Conservation (phyloP, 345 rosid species). For the Lumnitzera littorea region DNA sequence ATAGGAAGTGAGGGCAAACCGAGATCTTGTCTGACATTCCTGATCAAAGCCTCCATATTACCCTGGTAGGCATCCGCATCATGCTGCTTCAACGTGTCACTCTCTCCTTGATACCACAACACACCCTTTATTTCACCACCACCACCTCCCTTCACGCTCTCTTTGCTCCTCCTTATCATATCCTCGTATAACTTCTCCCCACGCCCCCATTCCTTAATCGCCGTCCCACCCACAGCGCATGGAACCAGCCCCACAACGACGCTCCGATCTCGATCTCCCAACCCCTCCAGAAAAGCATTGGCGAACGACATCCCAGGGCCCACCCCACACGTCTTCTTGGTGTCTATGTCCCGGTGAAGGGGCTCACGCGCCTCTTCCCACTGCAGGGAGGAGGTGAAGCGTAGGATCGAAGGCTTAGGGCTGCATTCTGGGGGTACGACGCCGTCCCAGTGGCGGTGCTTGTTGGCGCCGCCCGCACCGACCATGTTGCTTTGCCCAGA, state of each 20-base stretch:
- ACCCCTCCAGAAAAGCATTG: constrained; percentile 32
- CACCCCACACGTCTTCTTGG: constrained; percentile 56
- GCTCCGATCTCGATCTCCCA: neutral
- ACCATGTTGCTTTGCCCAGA: constrained; percentile 97
- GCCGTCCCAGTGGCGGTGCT: constrained; percentile 57
- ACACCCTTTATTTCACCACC: constrained; percentile 65
- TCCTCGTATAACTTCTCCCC: constrained; percentile 54
- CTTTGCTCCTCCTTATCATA: constrained; percentile 63
- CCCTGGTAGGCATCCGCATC: constrained; percentile 57
- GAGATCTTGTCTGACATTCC: constrained; percentile 58
- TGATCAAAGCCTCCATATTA: constrained; percentile 51
- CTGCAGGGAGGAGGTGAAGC: constrained; percentile 46
- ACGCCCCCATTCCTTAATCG: constrained; percentile 79
- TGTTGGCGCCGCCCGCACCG: constrained; percentile 76
- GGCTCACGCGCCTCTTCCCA: constrained; percentile 78
- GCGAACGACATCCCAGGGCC: constrained; percentile 94
- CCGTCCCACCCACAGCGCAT: constrained; percentile 86
- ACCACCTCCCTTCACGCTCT: constrained; percentile 28
- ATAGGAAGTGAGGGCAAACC: constrained; percentile 66
- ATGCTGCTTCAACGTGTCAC: constrained; percentile 43
- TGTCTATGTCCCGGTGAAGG: constrained; percentile 76
- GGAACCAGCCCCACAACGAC: constrained; percentile 55
- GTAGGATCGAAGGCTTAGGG: constrained; percentile 48
- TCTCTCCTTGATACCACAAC: constrained; percentile 96
- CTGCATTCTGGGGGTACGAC: constrained; percentile 58